Base-by-base conservation (phyloP, 768 basidiomycete species). In the Boletus huronensis region DNA sequence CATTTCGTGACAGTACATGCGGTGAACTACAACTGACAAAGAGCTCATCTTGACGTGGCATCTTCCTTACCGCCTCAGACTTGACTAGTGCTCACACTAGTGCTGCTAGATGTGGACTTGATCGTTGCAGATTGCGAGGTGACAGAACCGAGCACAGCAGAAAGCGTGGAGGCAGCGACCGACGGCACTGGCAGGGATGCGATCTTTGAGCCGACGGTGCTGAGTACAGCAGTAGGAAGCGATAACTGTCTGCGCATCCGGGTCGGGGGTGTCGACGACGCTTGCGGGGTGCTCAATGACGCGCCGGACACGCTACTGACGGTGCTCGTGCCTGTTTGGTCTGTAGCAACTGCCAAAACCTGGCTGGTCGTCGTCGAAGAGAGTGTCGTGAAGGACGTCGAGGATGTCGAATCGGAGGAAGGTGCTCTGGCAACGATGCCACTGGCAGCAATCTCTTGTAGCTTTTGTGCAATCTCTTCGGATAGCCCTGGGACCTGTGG, bases 1-100 rank as follows among this genome's bases (percentile, higher is more conserved):
- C 54, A 68, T 68, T 66, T 57, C 44, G 21, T 54, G n/a, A 56
- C 21, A 41, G 13, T 63, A 64, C 58, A 50, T 57, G 52, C 61
- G 38, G 48, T 28, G 23, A 40, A 16, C 41, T 63, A 63, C 61
- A 7, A 34, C 42, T 8, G 46, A 58, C 55, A 60, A 21, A 54
- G 28, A 47, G 29, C 40, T 35, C 10, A 25, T 48, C 42, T 32
- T 43, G 14, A 11, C 16, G 19, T 43, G 9, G 3, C 48, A 40
- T 21, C 51, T 35, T 21, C 31, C 31, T 45, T 32, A 29, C 14
- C 64, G 13, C 36, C 13, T 56, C 32, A 60, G 9, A 17, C 29
- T 34, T 16, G 50, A 36, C 41, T 38, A 6, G 34, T 9, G 11
- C 41, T 51, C 45, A n/a, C 7, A 34, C 46, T n/a, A 6, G 47